Conservation (phyloP, 805 yeast species). For the Isabelozyma heimii region DNA sequence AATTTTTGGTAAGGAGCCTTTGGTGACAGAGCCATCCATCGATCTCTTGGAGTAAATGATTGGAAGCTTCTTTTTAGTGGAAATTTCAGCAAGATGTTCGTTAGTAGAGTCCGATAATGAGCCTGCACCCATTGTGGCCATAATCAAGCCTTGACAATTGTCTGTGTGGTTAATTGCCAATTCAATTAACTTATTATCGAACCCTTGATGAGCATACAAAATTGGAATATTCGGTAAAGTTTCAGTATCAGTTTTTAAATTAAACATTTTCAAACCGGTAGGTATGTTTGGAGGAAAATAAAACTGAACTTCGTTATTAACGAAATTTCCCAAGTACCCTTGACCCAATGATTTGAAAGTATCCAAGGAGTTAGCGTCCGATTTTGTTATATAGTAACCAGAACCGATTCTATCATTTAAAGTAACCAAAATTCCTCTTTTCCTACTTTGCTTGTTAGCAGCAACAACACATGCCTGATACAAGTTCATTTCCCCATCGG, state of each 20-base stretch:
- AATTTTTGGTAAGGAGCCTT: conserved; percentile 40
- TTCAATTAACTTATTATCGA: conserved; percentile 47
- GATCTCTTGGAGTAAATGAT: conserved; percentile 64
- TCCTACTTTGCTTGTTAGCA: conserved; percentile 45
- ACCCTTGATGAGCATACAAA: conserved; percentile 60
- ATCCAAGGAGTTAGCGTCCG: conserved; percentile 68
- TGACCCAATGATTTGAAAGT: conserved; percentile 68
- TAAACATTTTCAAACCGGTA: conserved; percentile 32
- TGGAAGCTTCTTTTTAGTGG: conserved; percentile 43
- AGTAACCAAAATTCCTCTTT: conserved; percentile 63
- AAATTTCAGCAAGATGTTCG: conserved; percentile 37
- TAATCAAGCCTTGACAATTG: conserved; percentile 52
- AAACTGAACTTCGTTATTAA: conserved; percentile 61
- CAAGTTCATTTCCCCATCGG: conserved; percentile 72
- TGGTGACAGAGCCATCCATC: conserved; percentile 70
- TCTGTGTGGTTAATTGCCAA: conserved; percentile 41
- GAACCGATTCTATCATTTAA: conserved; percentile 67
- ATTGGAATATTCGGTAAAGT: conserved; percentile 49
- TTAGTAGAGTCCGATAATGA: conserved; percentile 53
- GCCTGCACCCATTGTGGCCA: conserved; percentile 75
- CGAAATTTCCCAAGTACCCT: conserved; percentile 69
- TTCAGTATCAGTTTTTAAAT: conserved; percentile 8
- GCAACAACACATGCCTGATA: conserved; percentile 70
- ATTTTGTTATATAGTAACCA: conserved; percentile 68
- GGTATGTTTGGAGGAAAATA: conserved; percentile 64